These are phyloP conservation scores for Schizochytrium sp. DNA, from an alignment of 108 stramenopile species.

Conservation along the genomic window DNA sequence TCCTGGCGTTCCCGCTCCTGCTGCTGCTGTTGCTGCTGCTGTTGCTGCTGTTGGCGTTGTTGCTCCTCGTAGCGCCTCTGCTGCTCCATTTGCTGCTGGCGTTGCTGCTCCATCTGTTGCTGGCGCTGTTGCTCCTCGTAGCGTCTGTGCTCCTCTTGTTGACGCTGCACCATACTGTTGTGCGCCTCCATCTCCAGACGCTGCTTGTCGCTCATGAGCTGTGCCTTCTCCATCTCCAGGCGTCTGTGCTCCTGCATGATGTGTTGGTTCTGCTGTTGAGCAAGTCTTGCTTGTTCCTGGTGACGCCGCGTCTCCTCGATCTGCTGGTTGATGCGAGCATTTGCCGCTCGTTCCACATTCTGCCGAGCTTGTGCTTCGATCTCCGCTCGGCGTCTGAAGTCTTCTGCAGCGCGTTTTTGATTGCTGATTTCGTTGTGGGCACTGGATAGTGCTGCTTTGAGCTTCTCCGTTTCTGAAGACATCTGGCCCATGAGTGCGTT, in stretches of 20 bases:
- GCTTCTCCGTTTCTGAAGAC: constrained; percentile 37
- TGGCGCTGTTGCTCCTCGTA: constrained; percentile 48
- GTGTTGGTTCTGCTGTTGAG: constrained; percentile 49
- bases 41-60: constrained; percentile 14
- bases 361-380: constrained; percentile 31
- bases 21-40: constrained; percentile 40
- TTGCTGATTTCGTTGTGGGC: constrained; percentile 20
- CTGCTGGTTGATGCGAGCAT: constrained; percentile 39
- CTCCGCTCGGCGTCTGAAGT: not conserved
- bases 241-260: constrained; percentile 41
- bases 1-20: not conserved
- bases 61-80: constrained; percentile 20
- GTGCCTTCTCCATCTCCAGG: not conserved
- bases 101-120: constrained; percentile 27
- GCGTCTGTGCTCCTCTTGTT: constrained; percentile 40
- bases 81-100: not conserved
- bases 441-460: constrained; percentile 12
- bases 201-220: constrained; percentile 54
- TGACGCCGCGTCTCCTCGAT: constrained; percentile 52
- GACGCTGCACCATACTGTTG: constrained; percentile 10
- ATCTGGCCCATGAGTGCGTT: constrained; percentile 54
- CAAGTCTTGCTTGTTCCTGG: constrained; percentile 36
- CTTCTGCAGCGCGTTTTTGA: constrained; percentile 29
- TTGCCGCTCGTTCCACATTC: constrained; percentile 23
- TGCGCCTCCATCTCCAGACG: constrained; percentile 17